These are phyloP conservation scores for Podospora didyma DNA, from an alignment of 495 filamentous ascomycete species.

Conservation along the genomic window DNA sequence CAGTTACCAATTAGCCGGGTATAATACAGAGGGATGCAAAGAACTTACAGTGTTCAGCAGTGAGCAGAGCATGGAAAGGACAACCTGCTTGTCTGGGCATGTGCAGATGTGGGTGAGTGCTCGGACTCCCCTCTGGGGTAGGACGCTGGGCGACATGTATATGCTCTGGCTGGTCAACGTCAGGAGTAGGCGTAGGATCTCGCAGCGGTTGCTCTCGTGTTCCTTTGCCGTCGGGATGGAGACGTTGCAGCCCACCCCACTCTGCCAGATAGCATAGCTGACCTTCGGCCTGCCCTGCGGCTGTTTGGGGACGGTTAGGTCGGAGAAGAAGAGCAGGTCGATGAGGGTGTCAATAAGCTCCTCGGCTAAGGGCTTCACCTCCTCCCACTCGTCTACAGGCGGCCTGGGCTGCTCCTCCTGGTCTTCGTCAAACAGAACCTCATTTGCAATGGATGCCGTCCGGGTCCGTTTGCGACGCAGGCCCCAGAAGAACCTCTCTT, in stretches of 20 bases:
- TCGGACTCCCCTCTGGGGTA: slow-evolving; percentile 82
- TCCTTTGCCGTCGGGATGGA: slow-evolving; percentile 84
- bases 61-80: slow-evolving; percentile 86
- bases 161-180: slow-evolving; percentile 86
- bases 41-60: slow-evolving; percentile 85
- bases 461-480: slow-evolving; percentile 60
- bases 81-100: slow-evolving; percentile 84
- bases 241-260: slow-evolving; percentile 91
- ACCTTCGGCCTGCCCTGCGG: slow-evolving; percentile 72
- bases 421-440: slow-evolving; percentile 84
- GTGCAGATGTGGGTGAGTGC: slow-evolving; percentile 86
- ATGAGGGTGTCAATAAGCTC: slow-evolving; percentile 88
- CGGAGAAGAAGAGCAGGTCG: slow-evolving; percentile 87
- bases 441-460: slow-evolving; percentile 50
- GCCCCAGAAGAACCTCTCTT: slow-evolving; percentile 90
- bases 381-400: slow-evolving; percentile 63
- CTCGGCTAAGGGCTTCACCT: slow-evolving; percentile 84
- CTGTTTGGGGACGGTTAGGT: slow-evolving; percentile 72
- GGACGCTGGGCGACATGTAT: slow-evolving; percentile 79
- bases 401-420: slow-evolving; percentile 49
- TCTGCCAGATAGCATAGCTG: slow-evolving; percentile 95
- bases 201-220: slow-evolving; percentile 85
- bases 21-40: not conserved
- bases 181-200: slow-evolving; percentile 82
- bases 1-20: slow-evolving; percentile 17